Evolutionary conservation across 805 yeast species (phyloP).

Genomic region (Yarrowia sp.): DNA sequence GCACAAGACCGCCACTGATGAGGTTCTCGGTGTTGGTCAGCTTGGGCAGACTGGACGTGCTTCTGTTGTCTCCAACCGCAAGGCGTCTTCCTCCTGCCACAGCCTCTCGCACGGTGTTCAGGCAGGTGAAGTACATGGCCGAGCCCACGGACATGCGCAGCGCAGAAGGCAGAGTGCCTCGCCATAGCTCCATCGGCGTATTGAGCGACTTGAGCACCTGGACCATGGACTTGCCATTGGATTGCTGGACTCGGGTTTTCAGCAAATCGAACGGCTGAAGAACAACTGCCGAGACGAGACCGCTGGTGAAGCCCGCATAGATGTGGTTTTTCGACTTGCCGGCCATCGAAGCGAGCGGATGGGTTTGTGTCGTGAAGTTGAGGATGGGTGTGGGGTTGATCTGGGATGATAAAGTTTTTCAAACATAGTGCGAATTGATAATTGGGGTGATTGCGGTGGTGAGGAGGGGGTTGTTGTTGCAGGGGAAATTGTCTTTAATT

Average conservation of each 20-base stretch:
- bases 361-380: not conserved
- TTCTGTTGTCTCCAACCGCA: constrained; percentile 18
- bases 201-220: constrained; percentile 32
- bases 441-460: no score
- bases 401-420: constrained; percentile 12
- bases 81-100: constrained; percentile 40
- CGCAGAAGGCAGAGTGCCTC: constrained; percentile 91
- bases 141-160: constrained; percentile 87
- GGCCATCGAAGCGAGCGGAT: not conserved
- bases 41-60: constrained; percentile 54
- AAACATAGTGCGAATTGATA: not conserved
- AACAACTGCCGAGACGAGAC: constrained; percentile 72
- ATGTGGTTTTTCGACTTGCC: constrained; percentile 46
- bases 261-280: constrained; percentile 87
- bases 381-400: not conserved
- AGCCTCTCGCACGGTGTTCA: constrained; percentile 59
- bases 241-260: constrained; percentile 82
- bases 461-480: not conserved
- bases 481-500: not conserved
- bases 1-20: constrained; percentile 69
- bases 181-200: constrained; percentile 61
- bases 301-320: constrained; percentile 80
- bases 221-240: constrained; percentile 32
- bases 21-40: constrained; percentile 68
- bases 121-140: constrained; percentile 74